Percentiles rank a stretch among this genome's conserved stretches.
Evolutionary conservation across 2,329 filamentous ascomycete species (phyloP).

Genomic region (Mycosphaerella sp.): DNA sequence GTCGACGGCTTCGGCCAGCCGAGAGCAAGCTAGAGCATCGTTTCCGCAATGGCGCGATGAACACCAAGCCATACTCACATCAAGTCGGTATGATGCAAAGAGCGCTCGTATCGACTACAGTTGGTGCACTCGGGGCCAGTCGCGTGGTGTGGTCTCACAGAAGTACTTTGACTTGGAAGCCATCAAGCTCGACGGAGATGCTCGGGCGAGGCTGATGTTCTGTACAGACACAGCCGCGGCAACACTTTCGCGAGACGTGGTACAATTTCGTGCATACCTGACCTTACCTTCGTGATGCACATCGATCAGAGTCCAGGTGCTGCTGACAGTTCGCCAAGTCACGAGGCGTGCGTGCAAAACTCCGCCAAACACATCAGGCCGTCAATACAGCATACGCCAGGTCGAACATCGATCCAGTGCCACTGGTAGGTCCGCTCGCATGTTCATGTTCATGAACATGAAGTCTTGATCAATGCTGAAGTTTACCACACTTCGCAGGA

Average conservation of each 20-base stretch:
- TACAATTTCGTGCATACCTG: neutral
- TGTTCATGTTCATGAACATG: neutral
- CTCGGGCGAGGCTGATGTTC: slow-evolving; percentile 4
- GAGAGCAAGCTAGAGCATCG: too few relatives aligned
- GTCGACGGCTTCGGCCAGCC: slow-evolving; percentile 20
- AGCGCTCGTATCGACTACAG: too few relatives aligned
- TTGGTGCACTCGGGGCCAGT: neutral
- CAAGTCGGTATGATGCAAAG: too few relatives aligned
- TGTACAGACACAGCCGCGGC: neutral
- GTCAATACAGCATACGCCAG: neutral
- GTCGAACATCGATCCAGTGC: neutral
- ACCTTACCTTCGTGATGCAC: neutral
- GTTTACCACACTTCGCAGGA: neutral
- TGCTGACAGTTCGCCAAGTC: neutral
- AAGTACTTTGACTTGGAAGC: neutral
- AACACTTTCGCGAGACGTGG: neutral
- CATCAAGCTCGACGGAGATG: slow-evolving; percentile 1
- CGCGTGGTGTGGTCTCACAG: neutral
- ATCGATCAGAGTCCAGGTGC: neutral
- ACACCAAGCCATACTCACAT: too few relatives aligned
- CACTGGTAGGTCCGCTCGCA: neutral
- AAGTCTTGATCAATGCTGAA: neutral
- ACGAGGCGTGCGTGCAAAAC: neutral
- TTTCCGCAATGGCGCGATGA: too few relatives aligned
- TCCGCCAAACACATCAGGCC: neutral